A percentile compares a stretch with the other conserved stretches of the same genome.
Conservation (phyloP, 208 protist genomes). For the Entamoeba histolytica region DNA sequence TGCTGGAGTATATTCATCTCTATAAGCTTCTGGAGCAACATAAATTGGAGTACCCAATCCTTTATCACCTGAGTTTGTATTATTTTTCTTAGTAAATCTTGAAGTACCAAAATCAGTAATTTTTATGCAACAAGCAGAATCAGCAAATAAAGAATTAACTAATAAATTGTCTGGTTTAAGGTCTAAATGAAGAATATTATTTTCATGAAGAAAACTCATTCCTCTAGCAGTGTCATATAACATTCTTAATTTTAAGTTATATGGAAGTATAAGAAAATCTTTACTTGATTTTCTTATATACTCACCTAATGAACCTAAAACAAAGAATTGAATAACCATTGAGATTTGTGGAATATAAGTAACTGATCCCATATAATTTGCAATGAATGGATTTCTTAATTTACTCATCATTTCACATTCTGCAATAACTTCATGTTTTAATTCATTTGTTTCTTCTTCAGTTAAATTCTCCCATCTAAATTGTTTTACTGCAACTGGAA, state of each 20-base stretch:
- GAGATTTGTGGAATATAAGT: not conserved
- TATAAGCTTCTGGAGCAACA: not conserved
- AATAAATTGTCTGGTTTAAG: not conserved
- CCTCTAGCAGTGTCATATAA: not conserved
- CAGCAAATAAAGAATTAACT: not conserved
- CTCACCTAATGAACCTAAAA: not conserved
- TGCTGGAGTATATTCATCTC: not conserved
- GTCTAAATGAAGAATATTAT: not conserved
- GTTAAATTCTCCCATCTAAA: not conserved
- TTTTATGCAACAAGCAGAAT: not conserved
- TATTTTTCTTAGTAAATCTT: not conserved
- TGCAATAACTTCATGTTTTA: not conserved
- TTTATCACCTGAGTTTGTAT: not conserved
- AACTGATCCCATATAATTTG: not conserved
- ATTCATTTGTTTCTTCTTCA: not conserved
- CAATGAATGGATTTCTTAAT: not conserved
- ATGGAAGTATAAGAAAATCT: not conserved
- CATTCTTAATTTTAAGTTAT: not conserved
- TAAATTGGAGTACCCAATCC: not conserved
- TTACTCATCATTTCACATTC: not conserved
- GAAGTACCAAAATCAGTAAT: not conserved
- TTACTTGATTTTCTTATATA: not conserved
- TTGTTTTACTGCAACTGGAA: not conserved
- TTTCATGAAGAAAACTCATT: not conserved
- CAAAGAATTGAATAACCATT: not conserved